Evolutionary conservation across 129 eudicot species (phyloP), one percentile per base, ranked within the genome.

Genomic region (Helianthus tuberosus): DNA sequence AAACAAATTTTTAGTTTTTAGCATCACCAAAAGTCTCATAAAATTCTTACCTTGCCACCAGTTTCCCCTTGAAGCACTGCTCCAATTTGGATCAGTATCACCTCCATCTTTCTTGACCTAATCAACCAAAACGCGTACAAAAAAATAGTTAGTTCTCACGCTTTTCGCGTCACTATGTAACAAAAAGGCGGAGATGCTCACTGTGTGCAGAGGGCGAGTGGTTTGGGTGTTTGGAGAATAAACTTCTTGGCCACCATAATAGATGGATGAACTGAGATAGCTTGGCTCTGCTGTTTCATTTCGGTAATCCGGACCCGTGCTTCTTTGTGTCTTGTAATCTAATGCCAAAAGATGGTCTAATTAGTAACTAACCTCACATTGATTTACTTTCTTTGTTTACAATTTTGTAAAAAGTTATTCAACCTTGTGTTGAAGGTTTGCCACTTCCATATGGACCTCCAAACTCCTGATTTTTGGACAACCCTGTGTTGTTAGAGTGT

Each of bases 181-280:
- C 58, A 39, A 20, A 17, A 49, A 46, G 83, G 35, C 32, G 53
- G 41, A 60, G 71, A 66, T 69, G 67, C 88, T 82, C 64, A 84
- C 86, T 12, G 77, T 51, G 41, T 68, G 74, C n/a, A 77, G 78
- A 74, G 90, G 79, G 44, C 20, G 74, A 78, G 54, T 75, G 55
- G 84, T 32, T 10, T 65, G 78, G 32, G 35, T 76, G 15, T 85
- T 66, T 16, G 90, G 91, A 77, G 96, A 79, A 71, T 88, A 88
- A 74, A 76, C 86, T 84, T 91, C 90, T 82, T 86, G 97, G 77
- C 89, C 97, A 73, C 97, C 97, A 71, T 91, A 91, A 44, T 89
- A 86, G 46, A 91, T 91, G 61, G 97, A 91, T 58, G 93, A 86
- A 79, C 86, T 91, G 25, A 77, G 73, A 72, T 86, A 78, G 82